These are phyloP conservation scores for Hyphopichia buzzinii DNA, from an alignment of 1,139 yeast species.

Conservation along the genomic window DNA sequence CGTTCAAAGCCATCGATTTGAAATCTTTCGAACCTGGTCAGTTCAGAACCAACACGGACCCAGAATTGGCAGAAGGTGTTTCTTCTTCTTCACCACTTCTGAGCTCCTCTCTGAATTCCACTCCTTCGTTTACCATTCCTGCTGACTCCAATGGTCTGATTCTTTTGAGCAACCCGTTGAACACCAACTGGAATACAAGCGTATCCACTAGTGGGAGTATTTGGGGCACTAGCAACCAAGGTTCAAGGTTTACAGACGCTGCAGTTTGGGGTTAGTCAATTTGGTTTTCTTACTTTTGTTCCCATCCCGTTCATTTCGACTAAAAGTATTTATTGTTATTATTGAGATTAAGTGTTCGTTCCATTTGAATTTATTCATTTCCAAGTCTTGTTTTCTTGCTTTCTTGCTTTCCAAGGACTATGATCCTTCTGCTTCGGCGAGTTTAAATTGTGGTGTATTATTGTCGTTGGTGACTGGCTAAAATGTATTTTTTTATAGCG, in stretches of 20 bases:
- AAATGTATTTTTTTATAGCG: too few relatives aligned
- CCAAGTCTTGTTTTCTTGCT: neutral
- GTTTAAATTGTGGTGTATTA: too few relatives aligned
- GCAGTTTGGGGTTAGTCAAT: conserved; percentile 3
- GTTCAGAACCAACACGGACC: neutral
- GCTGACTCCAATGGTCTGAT: neutral
- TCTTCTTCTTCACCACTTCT: neutral
- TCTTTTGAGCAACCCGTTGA: neutral
- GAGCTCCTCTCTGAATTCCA: neutral
- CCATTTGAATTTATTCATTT: neutral
- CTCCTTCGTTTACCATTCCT: neutral
- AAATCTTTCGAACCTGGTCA: neutral
- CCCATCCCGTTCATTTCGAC: neutral
- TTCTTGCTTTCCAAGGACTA: neutral
- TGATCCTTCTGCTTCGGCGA: too few relatives aligned
- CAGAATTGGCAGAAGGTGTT: neutral
- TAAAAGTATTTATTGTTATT: neutral
- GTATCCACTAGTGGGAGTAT: neutral
- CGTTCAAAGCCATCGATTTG: neutral
- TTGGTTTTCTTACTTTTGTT: neutral
- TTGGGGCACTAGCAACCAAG: conserved; percentile 1
- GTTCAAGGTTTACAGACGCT: neutral
- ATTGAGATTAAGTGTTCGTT: too few relatives aligned
- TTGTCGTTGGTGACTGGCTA: too few relatives aligned
- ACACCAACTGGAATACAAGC: neutral